A percentile compares a stretch with the other conserved stretches of the same genome.
These are phyloP conservation scores for Ulvella scutata DNA, from an alignment of 139 green algal species.

Conservation along the genomic window DNA sequence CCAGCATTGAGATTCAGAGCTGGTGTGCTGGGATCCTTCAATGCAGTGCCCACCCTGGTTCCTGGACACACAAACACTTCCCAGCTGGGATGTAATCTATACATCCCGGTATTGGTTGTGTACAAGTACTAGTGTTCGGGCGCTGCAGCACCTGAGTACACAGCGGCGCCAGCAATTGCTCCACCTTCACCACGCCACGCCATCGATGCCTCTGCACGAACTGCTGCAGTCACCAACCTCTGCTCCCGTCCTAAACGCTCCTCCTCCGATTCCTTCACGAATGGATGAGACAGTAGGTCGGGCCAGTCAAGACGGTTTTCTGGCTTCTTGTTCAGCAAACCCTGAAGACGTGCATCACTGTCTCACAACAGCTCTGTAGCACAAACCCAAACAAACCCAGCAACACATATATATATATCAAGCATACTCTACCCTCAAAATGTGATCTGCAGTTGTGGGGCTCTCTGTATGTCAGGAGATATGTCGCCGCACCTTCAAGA, in stretches of 20 bases:
- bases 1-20: no score
- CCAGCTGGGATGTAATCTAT: no score
- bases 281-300: slow-evolving; percentile 81
- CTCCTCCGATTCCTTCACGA: slow-evolving; percentile 61
- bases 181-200: slow-evolving; percentile 34
- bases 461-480: not conserved
- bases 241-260: slow-evolving; percentile 29
- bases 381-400: no score
- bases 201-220: not conserved
- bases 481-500: slow-evolving; percentile 57
- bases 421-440: no score
- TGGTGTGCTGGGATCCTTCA: not conserved
- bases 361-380: no score
- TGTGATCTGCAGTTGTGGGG: no score
- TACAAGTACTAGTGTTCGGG: no score
- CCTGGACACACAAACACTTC: no score
- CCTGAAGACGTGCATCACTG: slow-evolving; percentile 30
- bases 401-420: no score
- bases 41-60: not conserved
- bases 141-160: slow-evolving; percentile 1
- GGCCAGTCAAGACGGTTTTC: slow-evolving; percentile 77
- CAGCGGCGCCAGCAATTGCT: slow-evolving; percentile 35
- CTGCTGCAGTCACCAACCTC: not conserved
- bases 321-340: slow-evolving; percentile 88
- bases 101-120: no score